Evolutionary conservation across 2,329 filamentous ascomycete genomes (phyloP).

Genomic region (Exophiala mesophila): DNA sequence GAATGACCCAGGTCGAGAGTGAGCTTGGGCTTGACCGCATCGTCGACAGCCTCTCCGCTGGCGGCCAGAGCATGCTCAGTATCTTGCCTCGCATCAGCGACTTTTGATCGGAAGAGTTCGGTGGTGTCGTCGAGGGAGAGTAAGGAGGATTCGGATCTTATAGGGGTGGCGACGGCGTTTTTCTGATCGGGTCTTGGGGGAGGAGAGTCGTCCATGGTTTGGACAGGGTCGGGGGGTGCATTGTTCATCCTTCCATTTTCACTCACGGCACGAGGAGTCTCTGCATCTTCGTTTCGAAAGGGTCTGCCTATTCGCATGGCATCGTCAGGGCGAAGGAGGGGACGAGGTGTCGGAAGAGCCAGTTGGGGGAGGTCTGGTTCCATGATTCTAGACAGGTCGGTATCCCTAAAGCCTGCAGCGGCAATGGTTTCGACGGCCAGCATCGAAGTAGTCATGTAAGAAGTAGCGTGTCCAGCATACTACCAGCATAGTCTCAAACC

Average conservation of each 20-base stretch:
- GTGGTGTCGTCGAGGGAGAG: conserved; percentile 42
- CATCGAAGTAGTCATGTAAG: conserved; percentile 12
- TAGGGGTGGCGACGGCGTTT: conserved; percentile 1
- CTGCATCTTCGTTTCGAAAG: conserved; percentile 17
- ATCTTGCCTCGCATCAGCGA: conserved; percentile 45
- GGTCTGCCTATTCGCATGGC: conserved; percentile 17
- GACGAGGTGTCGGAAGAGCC: conserved; percentile 6
- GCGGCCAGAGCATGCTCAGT: conserved; percentile 44
- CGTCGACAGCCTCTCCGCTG: conserved; percentile 42
- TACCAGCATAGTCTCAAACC: conserved; percentile 17
- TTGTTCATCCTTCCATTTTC: conserved; percentile 17
- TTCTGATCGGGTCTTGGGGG: conserved; percentile 8
- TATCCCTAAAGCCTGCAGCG: conserved; percentile 18
- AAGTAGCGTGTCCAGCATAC: conserved; percentile 14
- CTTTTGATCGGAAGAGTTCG: conserved; percentile 40
- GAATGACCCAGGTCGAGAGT: conserved; percentile 49
- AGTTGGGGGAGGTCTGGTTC: conserved; percentile 15
- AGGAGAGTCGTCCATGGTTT: conserved; percentile 12
- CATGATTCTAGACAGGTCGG: conserved; percentile 17
- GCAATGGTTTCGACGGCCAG: conserved; percentile 21
- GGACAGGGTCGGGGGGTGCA: conserved; percentile 9
- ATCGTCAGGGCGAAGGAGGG: conserved; percentile 19
- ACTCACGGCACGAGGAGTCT: conserved; percentile 18
- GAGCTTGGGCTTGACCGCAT: conserved; percentile 45
- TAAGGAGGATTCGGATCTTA: conserved; percentile 17